Percentiles rank a stretch among this genome's conserved stretches.
phyloP scores from a whole-genome alignment of 1,284 basidiomycete genomes.

The Inonotus obliquus region DNA sequence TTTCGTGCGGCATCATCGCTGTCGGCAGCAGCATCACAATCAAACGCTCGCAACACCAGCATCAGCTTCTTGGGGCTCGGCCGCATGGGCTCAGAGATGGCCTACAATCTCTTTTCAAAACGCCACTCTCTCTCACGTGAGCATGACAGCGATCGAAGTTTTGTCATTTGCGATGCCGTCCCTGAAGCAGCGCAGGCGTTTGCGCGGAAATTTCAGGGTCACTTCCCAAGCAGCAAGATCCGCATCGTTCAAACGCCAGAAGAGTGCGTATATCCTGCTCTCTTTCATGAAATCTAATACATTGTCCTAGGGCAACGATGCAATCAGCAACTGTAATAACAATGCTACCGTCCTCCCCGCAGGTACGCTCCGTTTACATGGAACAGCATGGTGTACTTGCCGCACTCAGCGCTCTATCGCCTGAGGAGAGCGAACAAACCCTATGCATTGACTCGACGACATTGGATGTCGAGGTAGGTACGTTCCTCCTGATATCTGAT shows the following conservation, averaged over 20 bases:
- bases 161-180: constrained; percentile 75
- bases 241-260: constrained; percentile 56
- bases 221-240: constrained; percentile 55
- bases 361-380: constrained; percentile 71
- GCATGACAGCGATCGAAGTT: constrained; percentile 29
- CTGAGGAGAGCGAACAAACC: constrained; percentile 40
- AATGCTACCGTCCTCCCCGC: constrained; percentile 84
- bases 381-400: constrained; percentile 55
- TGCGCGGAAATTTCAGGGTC: constrained; percentile 43
- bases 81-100: constrained; percentile 83
- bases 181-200: constrained; percentile 58
- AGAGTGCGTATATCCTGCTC: constrained; percentile 47
- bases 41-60: constrained; percentile 39
- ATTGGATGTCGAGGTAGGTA: constrained; percentile 61
- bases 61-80: constrained; percentile 79
- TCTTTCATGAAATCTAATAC: constrained; percentile 6
- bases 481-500: neutral
- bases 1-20: neutral
- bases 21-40: neutral
- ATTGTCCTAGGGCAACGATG: constrained; percentile 19
- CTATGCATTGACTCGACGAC: constrained; percentile 88
- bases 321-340: constrained; percentile 70
- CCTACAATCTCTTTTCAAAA: constrained; percentile 75
- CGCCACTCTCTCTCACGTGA: constrained; percentile 36
- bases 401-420: constrained; percentile 42